Percentiles rank a stretch among this genome's conserved stretches.
Evolutionary conservation across 2,329 filamentous ascomycete genomes (phyloP).

Genomic region (Fusarium armeniacum): DNA sequence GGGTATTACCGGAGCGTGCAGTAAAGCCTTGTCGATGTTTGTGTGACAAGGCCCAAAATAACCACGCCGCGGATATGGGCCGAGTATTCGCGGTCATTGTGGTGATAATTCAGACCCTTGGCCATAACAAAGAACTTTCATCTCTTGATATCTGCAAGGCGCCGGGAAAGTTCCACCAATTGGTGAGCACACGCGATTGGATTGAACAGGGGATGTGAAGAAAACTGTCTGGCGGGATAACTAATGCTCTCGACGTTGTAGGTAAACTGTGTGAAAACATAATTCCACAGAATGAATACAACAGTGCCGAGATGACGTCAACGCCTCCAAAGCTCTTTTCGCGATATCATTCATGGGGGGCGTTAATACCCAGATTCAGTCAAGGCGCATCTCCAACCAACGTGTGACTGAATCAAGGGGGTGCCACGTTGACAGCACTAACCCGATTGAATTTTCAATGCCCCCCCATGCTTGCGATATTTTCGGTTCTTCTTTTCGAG

Average conservation of each 20-base stretch:
- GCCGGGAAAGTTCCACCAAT: conserved; percentile 40
- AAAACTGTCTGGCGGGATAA: not conserved
- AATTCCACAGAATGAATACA: not conserved
- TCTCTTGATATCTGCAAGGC: conserved; percentile 10
- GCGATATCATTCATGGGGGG: conserved; percentile 31
- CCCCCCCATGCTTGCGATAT: conserved; percentile 12
- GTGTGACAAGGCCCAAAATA: conserved; percentile 24
- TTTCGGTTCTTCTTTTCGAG: conserved; percentile 23
- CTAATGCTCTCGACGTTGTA: not conserved
- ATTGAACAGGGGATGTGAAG: conserved; percentile 2
- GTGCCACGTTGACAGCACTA: conserved; percentile 48
- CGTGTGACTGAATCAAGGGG: conserved; percentile 33
- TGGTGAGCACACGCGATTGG: too few relatives aligned
- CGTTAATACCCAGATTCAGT: conserved; percentile 31
- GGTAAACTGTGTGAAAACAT: conserved; percentile 1
- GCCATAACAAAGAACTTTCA: conserved; percentile 15
- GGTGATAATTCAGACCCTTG: conserved; percentile 32
- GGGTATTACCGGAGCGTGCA: conserved; percentile 20
- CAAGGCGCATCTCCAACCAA: conserved; percentile 31
- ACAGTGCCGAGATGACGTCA: conserved; percentile 42
- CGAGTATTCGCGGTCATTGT: conserved; percentile 28
- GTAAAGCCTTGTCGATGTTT: conserved; percentile 12
- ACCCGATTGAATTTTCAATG: conserved; percentile 22
- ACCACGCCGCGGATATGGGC: conserved; percentile 28
- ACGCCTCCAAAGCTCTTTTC: conserved; percentile 40